Evolutionary conservation across 2,329 filamentous ascomycete species (phyloP).

Genomic region (Fusarium veterinarium): DNA sequence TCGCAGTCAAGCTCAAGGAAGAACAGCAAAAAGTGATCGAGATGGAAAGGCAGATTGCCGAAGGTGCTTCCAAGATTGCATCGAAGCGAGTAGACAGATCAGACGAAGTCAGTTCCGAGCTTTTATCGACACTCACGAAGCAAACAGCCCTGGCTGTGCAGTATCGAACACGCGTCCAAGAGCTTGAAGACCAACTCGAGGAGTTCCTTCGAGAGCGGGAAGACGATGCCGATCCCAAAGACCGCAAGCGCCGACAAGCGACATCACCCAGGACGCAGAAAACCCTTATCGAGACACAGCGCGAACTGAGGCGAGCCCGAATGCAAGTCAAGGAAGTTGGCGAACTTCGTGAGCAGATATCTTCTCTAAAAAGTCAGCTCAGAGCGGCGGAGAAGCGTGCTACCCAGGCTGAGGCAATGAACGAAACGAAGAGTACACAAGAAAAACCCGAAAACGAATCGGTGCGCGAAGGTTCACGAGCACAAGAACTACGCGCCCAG

Average conservation of each 20-base stretch:
- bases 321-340: conserved; percentile 65
- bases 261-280: conserved; percentile 63
- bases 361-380: conserved; percentile 63
- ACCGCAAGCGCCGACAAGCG: conserved; percentile 52
- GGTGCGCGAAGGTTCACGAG: conserved; percentile 39
- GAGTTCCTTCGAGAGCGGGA: conserved; percentile 53
- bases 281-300: conserved; percentile 63
- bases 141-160: conserved; percentile 68
- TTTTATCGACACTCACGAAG: conserved; percentile 65
- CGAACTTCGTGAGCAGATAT: conserved; percentile 64
- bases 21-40: conserved; percentile 73
- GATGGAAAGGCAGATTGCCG: conserved; percentile 72
- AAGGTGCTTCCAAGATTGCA: conserved; percentile 68
- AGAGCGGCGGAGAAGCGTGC: conserved; percentile 59
- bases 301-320: conserved; percentile 65
- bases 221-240: conserved; percentile 47
- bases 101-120: conserved; percentile 58
- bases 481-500: conserved; percentile 55
- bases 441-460: conserved; percentile 44
- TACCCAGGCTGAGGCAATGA: conserved; percentile 49
- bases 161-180: conserved; percentile 69
- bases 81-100: conserved; percentile 48
- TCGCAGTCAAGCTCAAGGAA: conserved; percentile 73
- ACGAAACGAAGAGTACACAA: conserved; percentile 36
- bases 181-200: conserved; percentile 64